phyloP scores from a whole-genome alignment of 371 early-diverging fungal genomes.

The Smittium culicis region DNA sequence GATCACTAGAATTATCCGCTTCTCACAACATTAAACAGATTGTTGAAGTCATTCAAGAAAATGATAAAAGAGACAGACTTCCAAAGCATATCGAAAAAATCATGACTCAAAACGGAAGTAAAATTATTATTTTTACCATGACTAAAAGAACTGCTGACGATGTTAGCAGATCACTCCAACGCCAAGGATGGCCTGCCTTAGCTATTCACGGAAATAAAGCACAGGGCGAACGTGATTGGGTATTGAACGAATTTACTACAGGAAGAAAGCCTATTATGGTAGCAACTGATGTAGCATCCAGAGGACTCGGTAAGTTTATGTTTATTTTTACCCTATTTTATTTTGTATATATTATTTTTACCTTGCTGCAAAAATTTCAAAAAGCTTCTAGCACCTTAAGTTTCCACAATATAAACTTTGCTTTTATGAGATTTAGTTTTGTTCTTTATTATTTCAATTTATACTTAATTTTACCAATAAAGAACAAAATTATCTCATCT shows the following conservation, averaged over 20 bases:
- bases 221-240: slow-evolving; percentile 97
- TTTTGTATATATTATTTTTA: background rate
- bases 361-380: background rate
- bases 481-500: background rate
- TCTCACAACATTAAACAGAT: slow-evolving; percentile 90
- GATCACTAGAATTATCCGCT: slow-evolving; percentile 86
- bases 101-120: slow-evolving; percentile 61
- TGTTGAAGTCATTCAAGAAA: slow-evolving; percentile 75
- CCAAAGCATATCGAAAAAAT: slow-evolving; percentile 58
- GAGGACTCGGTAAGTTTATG: slow-evolving; percentile 87
- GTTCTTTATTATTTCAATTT: background rate
- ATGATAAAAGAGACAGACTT: slow-evolving; percentile 63
- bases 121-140: slow-evolving; percentile 94
- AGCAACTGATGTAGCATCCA: slow-evolving; percentile 99
- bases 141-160: slow-evolving; percentile 97
- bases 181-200: slow-evolving; percentile 90
- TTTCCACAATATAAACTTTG: slow-evolving; percentile 8
- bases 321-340: background rate
- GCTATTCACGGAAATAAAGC: slow-evolving; percentile 99
- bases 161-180: slow-evolving; percentile 75
- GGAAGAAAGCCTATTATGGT: slow-evolving; percentile 90
- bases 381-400: slow-evolving; percentile 8
- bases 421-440: background rate
- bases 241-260: slow-evolving; percentile 77
- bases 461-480: background rate